Base-by-base conservation (phyloP, 1,284 basidiomycete genomes). In the Ceratobasidium sp. region DNA sequence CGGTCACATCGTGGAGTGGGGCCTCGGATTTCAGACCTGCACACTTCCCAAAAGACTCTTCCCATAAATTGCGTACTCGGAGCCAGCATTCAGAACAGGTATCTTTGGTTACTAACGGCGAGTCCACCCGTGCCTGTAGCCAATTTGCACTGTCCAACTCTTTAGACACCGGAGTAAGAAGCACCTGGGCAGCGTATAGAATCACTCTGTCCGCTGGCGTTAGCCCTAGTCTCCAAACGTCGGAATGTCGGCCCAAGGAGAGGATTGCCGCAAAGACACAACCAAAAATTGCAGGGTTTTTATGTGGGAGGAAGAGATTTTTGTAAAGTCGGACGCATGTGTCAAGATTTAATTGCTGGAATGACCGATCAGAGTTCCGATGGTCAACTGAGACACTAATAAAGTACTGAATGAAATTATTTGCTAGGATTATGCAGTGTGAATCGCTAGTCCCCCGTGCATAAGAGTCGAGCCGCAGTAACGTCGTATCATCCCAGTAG, bases 261-360 rank as follows among this genome's bases (percentile, higher is more conserved):
- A 60, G 35, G 15, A 60, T 12, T 3, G 35, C 17, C 17, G 31
- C 25, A 34, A 60, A 60, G 4, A 49, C 29, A 49, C 43, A 31
- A 13, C 57, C 57, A 35, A 60, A 60, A 25, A 60, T 2, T 22
- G 57, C 57, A 2, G 57, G 57, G n/a, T 49, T 29, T 47, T 49
- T 4, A n/a, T 17, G 4, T 20, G 42, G 42, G n/a, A 60, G 43
- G 4, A 22, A 1, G 8, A 43, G 25, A 22, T 60, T 15, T 60
- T 42, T 32, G 43, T 60, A 60, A n/a, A 60, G 12, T 15, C 10
- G 29, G 1, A 60, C 15, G 32, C 17, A 4, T 3, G 35, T 20
- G n/a, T n/a, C 35, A 22, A 40, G 54, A 29, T 5, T 1, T n/a
- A 22, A 20, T n/a, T n/a, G 31, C 2, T 2, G 4, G 1, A 3